Base-by-base conservation (phyloP, 2,329 filamentous ascomycete species). In the Nemania bipapillata region DNA sequence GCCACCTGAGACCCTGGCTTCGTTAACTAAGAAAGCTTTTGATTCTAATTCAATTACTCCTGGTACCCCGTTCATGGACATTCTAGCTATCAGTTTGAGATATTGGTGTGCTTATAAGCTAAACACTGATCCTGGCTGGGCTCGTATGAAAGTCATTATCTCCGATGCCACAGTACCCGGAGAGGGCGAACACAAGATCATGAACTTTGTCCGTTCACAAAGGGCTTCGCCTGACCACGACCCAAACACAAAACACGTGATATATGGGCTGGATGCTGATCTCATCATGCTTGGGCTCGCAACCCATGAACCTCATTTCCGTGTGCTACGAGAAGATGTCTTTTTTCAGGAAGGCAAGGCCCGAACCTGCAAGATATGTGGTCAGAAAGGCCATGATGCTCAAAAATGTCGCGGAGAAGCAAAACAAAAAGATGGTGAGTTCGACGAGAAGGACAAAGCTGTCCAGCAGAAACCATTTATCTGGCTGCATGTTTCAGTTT, bases 31-130 rank as follows among this genome's bases (percentile, higher is more conserved):
- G 81, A 97, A 97, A 81, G 96, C 93, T 7, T 99, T 97, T 87
- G 96, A 99, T 77, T 90, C 87, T 53, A 91, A 91, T 76, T 88
- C 87, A 67, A 98, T 98, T 78, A 98, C 95, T 0, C 95, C 96
- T 17, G 96, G 96, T 75, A 99, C 96, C 1, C 96, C 96, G 0
- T 99, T 99, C 82, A 99, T 99, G 96, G 93, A 97, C 78, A 93
- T 97, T 69, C 88, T 99, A 68, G 94, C 96, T 54, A 85, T 89
- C 63, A 96, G 94, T 79, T 84, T 99, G 75, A 91, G 95, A 76
- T 99, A 97, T 80, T 99, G 96, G 96, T 93, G 93, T 79, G 90
- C 95, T 61, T 98, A 97, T 84, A 99, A 99, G 83, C 88, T 98
- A 73, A 98, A 96, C 81, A 97, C 93, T 28, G 96, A 99, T 80